These are phyloP conservation scores for Gyrodon lividus DNA, from an alignment of 768 basidiomycete species.

Conservation along the genomic window DNA sequence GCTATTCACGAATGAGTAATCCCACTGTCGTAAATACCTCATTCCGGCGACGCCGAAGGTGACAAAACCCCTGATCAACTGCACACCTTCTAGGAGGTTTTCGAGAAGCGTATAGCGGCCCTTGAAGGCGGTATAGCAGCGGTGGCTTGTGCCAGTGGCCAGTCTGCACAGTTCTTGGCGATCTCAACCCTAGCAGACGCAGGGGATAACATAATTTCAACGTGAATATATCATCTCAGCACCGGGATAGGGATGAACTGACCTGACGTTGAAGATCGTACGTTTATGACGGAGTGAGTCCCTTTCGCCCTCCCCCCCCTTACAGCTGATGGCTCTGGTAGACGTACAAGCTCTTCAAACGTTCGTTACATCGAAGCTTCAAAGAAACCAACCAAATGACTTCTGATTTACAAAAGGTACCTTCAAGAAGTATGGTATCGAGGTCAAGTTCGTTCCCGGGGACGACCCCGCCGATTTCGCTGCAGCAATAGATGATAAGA, in stretches of 20 bases:
- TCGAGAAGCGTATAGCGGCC: conserved; percentile 76
- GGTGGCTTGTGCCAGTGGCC: conserved; percentile 71
- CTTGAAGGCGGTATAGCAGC: conserved; percentile 81
- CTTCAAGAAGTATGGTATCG: conserved; percentile 15
- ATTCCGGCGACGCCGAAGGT: background rate
- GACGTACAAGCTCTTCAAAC: conserved; percentile 23
- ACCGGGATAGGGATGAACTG: background rate
- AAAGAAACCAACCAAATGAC: background rate
- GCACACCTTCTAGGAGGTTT: conserved; percentile 52
- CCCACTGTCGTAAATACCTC: conserved; percentile 16
- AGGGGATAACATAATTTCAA: conserved; percentile 79
- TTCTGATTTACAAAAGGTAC: conserved; percentile 9
- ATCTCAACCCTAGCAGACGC: conserved; percentile 56
- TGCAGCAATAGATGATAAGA: conserved; percentile 71
- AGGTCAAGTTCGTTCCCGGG: conserved; percentile 50
- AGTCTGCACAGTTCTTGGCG: conserved; percentile 75
- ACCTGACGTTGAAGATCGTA: conserved; percentile 10
- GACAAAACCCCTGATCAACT: background rate
- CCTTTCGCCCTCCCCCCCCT: background rate
- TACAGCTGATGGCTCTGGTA: background rate
- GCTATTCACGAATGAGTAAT: conserved; percentile 22
- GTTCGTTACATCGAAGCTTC: background rate
- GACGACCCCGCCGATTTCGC: conserved; percentile 56
- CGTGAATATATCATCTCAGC: conserved; percentile 51
- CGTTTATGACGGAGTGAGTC: conserved; percentile 19